These are phyloP conservation scores for Alternaria incomplexa DNA, from an alignment of 2,329 filamentous ascomycete species.

Conservation along the genomic window DNA sequence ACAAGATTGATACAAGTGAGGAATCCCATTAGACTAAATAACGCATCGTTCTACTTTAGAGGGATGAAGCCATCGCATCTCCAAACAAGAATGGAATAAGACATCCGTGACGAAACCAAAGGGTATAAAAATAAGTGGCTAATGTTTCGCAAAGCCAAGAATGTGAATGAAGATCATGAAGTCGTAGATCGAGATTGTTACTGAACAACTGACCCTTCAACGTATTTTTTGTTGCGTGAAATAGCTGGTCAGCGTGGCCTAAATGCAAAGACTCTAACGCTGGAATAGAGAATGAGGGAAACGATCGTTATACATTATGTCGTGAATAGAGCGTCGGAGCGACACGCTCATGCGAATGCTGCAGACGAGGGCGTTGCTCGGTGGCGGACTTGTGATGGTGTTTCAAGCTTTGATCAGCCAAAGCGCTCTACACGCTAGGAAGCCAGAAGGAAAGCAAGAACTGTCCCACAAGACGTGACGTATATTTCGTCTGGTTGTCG, in stretches of 20 bases:
- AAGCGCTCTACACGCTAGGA: slow-evolving; percentile 19
- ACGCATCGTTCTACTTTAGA: background rate
- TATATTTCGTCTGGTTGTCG: slow-evolving; percentile 50
- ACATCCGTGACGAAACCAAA: background rate
- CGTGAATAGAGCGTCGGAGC: background rate
- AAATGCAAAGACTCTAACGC: background rate
- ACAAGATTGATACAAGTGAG: background rate
- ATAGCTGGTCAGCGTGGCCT: background rate
- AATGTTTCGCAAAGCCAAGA: background rate
- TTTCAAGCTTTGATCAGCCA: background rate
- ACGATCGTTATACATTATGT: background rate
- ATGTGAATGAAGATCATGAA: background rate
- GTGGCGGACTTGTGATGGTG: background rate
- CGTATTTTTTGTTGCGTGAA: slow-evolving; percentile 5
- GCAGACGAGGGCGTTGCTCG: background rate
- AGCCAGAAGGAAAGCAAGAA: slow-evolving; percentile 50
- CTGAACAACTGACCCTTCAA: background rate
- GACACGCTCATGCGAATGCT: background rate
- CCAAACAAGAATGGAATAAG: background rate
- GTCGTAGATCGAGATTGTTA: background rate
- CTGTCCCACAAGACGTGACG: slow-evolving; percentile 51
- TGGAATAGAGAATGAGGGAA: background rate
- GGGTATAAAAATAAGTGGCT: slow-evolving; percentile 8
- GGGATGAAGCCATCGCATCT: background rate
- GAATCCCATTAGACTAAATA: background rate